A percentile compares a stretch with the other conserved stretches of the same genome.
Evolutionary conservation across 2,329 filamentous ascomycete species (phyloP).

Genomic region (Cercospora janseana): DNA sequence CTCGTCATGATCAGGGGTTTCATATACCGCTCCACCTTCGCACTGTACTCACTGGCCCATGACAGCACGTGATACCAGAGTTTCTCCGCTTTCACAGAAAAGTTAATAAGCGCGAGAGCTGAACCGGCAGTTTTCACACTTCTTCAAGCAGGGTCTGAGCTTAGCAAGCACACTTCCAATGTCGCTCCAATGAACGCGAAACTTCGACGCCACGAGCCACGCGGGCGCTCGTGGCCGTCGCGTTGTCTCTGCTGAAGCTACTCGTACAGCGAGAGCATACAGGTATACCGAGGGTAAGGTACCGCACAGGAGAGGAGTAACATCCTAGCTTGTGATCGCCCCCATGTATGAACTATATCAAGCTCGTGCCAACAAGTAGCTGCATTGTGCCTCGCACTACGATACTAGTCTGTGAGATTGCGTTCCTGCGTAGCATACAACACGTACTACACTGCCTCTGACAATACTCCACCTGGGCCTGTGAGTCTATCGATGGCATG

Average conservation of each 20-base stretch:
- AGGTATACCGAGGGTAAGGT: constrained; percentile 2
- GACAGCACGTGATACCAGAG: too few relatives aligned
- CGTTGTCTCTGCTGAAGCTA: neutral
- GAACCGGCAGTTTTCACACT: neutral
- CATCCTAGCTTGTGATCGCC: neutral
- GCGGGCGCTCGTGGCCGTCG: neutral
- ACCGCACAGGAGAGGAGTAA: neutral
- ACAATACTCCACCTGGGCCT: too few relatives aligned
- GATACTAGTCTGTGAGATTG: too few relatives aligned
- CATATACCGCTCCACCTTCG: neutral
- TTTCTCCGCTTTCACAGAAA: too few relatives aligned
- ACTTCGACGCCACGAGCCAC: neutral
- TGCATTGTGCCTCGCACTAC: too few relatives aligned
- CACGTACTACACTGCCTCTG: too few relatives aligned
- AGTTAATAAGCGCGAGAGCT: neutral
- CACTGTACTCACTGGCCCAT: neutral
- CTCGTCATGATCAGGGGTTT: too few relatives aligned
- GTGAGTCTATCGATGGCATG: too few relatives aligned
- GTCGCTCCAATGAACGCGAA: neutral
- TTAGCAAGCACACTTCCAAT: neutral
- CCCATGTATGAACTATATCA: too few relatives aligned
- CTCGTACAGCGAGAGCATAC: neutral
- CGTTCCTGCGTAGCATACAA: too few relatives aligned
- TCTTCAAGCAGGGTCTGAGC: neutral
- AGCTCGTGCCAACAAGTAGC: too few relatives aligned